Percentiles rank a stretch among this genome's conserved stretches.
phyloP scores from a whole-genome alignment of 2,329 filamentous ascomycete species.

The Chaetomiaceae sp. region DNA sequence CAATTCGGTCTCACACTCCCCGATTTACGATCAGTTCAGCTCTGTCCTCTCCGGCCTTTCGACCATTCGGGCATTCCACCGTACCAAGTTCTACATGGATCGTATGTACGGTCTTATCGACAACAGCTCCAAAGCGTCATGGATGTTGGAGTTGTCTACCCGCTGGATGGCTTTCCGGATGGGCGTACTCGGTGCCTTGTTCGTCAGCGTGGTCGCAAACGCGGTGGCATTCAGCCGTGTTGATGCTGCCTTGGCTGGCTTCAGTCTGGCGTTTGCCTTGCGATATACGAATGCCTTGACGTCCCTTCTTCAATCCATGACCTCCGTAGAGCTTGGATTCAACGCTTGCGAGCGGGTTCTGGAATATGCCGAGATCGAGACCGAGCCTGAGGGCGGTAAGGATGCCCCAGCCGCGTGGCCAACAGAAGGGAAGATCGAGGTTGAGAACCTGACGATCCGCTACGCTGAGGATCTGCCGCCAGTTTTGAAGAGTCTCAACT shows the following conservation, averaged over 20 bases:
- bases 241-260: conserved; percentile 38
- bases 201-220: conserved; percentile 35
- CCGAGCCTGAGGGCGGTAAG: conserved; percentile 34
- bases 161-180: conserved; percentile 39
- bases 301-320: conserved; percentile 34
- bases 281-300: conserved; percentile 35
- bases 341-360: conserved; percentile 41
- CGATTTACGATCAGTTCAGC: conserved; percentile 41
- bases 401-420: conserved; percentile 41
- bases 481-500: conserved; percentile 37
- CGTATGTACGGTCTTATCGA: conserved; percentile 35
- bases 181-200: conserved; percentile 37
- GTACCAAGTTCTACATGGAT: conserved; percentile 35
- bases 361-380: conserved; percentile 40
- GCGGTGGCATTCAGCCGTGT: conserved; percentile 36
- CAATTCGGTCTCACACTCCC: conserved; percentile 39
- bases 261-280: conserved; percentile 39
- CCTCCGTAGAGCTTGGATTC: conserved; percentile 39
- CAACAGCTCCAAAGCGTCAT: conserved; percentile 31
- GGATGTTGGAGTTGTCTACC: conserved; percentile 31
- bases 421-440: conserved; percentile 35
- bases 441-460: conserved; percentile 36
- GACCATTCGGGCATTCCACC: conserved; percentile 40
- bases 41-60: conserved; percentile 38
- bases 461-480: conserved; percentile 37